phyloP scores from a whole-genome alignment of 2,329 filamentous ascomycete species.

The Fusarium odoratissimum region DNA sequence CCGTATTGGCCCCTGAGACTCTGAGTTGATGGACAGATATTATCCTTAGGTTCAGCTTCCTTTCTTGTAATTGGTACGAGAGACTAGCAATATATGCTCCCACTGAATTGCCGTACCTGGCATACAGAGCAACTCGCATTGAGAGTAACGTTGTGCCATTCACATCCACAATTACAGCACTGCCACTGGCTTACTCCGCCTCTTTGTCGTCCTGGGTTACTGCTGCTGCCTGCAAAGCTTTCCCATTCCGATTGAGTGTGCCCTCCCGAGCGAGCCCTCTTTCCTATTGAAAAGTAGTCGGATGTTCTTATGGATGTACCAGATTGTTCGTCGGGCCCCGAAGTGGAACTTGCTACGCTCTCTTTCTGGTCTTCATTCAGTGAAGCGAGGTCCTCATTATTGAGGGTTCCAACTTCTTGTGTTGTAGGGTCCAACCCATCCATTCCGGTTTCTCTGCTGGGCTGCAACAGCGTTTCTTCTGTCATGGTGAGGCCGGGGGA shows the following conservation, averaged over 20 bases:
- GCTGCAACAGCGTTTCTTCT: background rate
- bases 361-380: background rate
- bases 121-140: accelerated
- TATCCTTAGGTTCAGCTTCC: background rate
- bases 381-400: too few species aligned
- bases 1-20: background rate
- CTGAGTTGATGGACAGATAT: too few species aligned
- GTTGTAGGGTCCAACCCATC: background rate
- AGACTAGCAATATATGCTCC: background rate
- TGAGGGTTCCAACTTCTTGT: background rate
- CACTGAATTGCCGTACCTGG: background rate
- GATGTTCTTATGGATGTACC: background rate
- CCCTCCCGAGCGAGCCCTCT: too few species aligned
- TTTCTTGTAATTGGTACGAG: background rate
- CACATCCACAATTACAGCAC: background rate
- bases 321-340: background rate
- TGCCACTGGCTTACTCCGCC: background rate
- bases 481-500: background rate
- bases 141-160: background rate
- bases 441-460: background rate
- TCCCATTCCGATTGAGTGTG: background rate
- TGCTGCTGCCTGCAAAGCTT: background rate
- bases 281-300: background rate
- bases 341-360: background rate
- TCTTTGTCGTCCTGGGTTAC: background rate